Conservation (phyloP, 1,139 yeast genomes). For the Protomyces inouyei region DNA sequence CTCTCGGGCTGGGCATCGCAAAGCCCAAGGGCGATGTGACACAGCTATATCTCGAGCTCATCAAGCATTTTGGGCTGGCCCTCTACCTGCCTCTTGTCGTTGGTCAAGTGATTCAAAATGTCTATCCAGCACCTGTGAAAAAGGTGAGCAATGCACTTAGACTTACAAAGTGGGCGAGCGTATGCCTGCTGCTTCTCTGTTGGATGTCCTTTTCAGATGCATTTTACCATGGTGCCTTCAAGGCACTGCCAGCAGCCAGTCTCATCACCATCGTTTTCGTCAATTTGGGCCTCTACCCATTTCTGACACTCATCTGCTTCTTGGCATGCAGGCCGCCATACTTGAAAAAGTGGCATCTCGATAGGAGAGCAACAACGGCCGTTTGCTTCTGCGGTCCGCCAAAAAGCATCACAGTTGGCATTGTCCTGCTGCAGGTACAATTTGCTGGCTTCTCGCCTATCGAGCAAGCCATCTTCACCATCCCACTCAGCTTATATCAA, state of each 20-base stretch:
- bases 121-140: conserved; percentile 57
- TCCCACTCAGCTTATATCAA: conserved; percentile 78
- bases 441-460: conserved; percentile 60
- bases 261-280: conserved; percentile 73
- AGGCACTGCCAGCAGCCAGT: conserved; percentile 61
- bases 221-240: conserved; percentile 73
- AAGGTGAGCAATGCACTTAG: conserved; percentile 49
- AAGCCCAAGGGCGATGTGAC: conserved; percentile 60
- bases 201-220: conserved; percentile 86
- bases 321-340: conserved; percentile 60
- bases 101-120: conserved; percentile 75
- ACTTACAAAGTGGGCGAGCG: conserved; percentile 51
- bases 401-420: conserved; percentile 87
- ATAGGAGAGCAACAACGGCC: conserved; percentile 49
- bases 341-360: conserved; percentile 55
- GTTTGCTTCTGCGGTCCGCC: conserved; percentile 88
- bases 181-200: conserved; percentile 73
- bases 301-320: conserved; percentile 63
- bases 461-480: conserved; percentile 61
- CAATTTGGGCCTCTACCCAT: conserved; percentile 69
- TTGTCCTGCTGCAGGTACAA: conserved; percentile 71
- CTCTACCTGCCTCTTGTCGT: conserved; percentile 79
- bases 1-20: conserved; percentile 66
- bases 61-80: conserved; percentile 79
- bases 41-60: conserved; percentile 63